These are phyloP conservation scores for Monosporozyma solicola DNA, from an alignment of 805 yeast species.

Conservation along the genomic window DNA sequence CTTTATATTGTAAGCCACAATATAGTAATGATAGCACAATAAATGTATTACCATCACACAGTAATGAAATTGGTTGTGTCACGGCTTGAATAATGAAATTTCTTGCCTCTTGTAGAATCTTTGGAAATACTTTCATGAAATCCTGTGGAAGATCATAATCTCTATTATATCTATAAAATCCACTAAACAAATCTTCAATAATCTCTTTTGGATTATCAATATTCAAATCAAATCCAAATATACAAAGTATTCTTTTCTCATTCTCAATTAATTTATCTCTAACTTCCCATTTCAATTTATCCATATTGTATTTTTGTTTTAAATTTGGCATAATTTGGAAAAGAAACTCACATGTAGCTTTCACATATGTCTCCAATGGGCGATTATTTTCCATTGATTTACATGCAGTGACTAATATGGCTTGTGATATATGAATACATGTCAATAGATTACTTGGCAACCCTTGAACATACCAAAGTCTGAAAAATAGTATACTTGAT, in stretches of 20 bases:
- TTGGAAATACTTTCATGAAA: slow-evolving; percentile 24
- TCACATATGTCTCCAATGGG: slow-evolving; percentile 29
- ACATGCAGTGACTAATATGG: slow-evolving; percentile 30
- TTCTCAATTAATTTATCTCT: slow-evolving; percentile 28
- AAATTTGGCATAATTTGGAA: slow-evolving; percentile 15
- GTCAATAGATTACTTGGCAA: slow-evolving; percentile 23
- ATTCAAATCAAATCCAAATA: slow-evolving; percentile 29
- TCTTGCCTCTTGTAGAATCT: slow-evolving; percentile 26
- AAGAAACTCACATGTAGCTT: slow-evolving; percentile 26
- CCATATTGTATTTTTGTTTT: slow-evolving; percentile 21
- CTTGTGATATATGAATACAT: slow-evolving; percentile 27
- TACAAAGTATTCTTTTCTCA: slow-evolving; percentile 25
- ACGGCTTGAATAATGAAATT: slow-evolving; percentile 29
- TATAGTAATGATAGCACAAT: slow-evolving; percentile 24
- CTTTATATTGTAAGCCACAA: slow-evolving; percentile 26
- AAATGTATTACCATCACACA: slow-evolving; percentile 28
- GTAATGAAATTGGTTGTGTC: slow-evolving; percentile 30
- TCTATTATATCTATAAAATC: slow-evolving; percentile 25
- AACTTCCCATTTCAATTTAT: slow-evolving; percentile 31
- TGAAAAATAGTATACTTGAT: slow-evolving; percentile 27
- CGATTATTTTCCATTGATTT: slow-evolving; percentile 31
- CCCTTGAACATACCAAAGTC: slow-evolving; percentile 29
- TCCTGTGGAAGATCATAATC: slow-evolving; percentile 22
- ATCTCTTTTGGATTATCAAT: slow-evolving; percentile 29
- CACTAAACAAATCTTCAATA: slow-evolving; percentile 29